Conservation (phyloP, 139 green algal genomes). For the Chlorella sp. region DNA sequence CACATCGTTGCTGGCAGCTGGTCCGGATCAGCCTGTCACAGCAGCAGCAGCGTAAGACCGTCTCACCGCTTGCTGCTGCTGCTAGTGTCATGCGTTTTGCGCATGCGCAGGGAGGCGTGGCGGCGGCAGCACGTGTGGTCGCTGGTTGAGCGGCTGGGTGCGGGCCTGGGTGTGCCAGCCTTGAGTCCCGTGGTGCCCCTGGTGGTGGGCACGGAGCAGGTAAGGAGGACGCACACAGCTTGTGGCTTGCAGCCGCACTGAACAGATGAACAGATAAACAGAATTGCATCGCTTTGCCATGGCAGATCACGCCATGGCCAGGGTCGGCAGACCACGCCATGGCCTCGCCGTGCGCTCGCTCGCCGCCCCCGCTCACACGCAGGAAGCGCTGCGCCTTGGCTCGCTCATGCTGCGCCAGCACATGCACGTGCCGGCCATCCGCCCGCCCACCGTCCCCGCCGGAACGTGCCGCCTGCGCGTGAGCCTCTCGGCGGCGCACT, state of each 20-base stretch:
- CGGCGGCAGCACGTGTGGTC: constrained; percentile 57
- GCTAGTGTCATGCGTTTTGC: no score
- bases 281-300: no score
- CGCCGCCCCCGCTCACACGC: not conserved
- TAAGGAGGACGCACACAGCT: no score
- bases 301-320: not conserved
- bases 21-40: no score
- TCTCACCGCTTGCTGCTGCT: no score
- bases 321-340: not conserved
- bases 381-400: not conserved
- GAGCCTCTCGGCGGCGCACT: not conserved
- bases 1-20: no score
- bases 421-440: constrained; percentile 82
- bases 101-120: constrained; percentile 63
- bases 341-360: not conserved
- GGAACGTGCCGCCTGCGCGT: not conserved
- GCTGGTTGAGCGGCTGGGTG: constrained; percentile 35
- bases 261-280: no score
- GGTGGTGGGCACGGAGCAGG: constrained; percentile 66
- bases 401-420: constrained; percentile 24
- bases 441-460: constrained; percentile 82
- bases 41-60: no score
- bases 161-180: constrained; percentile 43
- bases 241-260: not conserved
- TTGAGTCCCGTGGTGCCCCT: constrained; percentile 80